A percentile compares a stretch with the other conserved stretches of the same genome.
These are phyloP conservation scores for Kluyveromyces sp. DNA, from an alignment of 1,139 yeast species.

Conservation along the genomic window DNA sequence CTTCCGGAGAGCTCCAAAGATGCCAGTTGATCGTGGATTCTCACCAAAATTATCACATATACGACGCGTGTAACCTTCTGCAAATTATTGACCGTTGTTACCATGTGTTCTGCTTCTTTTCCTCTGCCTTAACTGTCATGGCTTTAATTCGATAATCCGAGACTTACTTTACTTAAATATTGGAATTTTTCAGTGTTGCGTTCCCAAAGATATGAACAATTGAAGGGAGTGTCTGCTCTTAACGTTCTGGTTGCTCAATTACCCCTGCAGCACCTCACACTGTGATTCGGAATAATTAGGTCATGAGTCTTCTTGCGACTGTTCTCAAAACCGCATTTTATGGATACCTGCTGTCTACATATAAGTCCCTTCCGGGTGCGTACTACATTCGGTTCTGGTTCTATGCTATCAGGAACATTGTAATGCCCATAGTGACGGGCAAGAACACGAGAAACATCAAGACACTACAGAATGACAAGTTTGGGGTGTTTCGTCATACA, in stretches of 20 bases:
- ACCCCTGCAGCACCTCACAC: too few species aligned
- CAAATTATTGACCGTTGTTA: too few species aligned
- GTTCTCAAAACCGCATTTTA: conserved; percentile 11
- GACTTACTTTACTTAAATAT: neutral
- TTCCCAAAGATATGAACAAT: too few species aligned
- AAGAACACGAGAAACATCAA: conserved; percentile 20
- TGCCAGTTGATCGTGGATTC: too few species aligned
- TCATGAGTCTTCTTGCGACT: neutral
- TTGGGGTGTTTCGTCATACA: conserved; percentile 39
- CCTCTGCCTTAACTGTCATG: neutral
- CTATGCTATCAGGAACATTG: conserved; percentile 37
- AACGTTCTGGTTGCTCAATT: too few species aligned
- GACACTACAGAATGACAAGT: conserved; percentile 17
- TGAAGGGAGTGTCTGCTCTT: too few species aligned
- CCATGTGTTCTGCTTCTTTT: neutral
- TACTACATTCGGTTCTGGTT: conserved; percentile 59
- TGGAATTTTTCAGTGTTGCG: neutral
- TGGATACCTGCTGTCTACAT: conserved; percentile 29
- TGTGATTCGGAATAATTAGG: neutral
- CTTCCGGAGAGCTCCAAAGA: too few species aligned
- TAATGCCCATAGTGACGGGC: conserved; percentile 32
- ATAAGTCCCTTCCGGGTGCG: conserved; percentile 64
- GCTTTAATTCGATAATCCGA: neutral
- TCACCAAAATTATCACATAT: too few species aligned
- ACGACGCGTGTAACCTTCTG: too few species aligned